Evolutionary conservation across 495 filamentous ascomycete genomes (phyloP), one percentile per base, ranked within the genome.

Genomic region (Penicillium manginii): DNA sequence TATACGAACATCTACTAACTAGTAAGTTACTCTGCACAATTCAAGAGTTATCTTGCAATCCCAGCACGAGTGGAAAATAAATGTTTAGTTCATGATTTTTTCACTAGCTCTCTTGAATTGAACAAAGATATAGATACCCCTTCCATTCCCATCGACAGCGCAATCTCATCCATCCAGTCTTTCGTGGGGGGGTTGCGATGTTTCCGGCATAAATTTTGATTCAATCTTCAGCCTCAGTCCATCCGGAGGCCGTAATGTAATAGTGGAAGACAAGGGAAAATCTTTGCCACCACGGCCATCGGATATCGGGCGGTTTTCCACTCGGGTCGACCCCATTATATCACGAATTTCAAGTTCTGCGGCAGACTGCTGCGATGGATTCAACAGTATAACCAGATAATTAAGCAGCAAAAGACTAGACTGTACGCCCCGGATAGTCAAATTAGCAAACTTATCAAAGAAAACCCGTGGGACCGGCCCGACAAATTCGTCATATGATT

Each of bases 381-480:
- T 61, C 22, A 72, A 53, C 4, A 66, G 58, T 6, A 64, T 52
- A 32, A 72, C 51, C 2, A 69, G 50, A 17, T 66, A 64, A 52
- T 72, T 64, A 14, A 72, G 66, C 2, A 68, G 59, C 17, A 66
- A 32, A 1, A 73, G 42, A 21, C 66, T 53, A n/a, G 58, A 59
- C 17, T 58, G 60, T 18, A 70, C 48, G 3, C 70, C 70, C 17
- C 62, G 66, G 14, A 64, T 51, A 19, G 64, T 62, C 10, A 64
- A 57, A 0, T 58, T 53, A 0, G 70, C 60, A 55, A 64, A 71
- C 8, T 61, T 59, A 31, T 73, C 68, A 7, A 70, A 62, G 58
- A 68, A 68, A 46, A 59, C 50, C 22, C 65, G 42, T 2, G 70
- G 66, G 5, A 65, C 45, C 3, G 70, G 70, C 4, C 66, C 68